phyloP scores from a whole-genome alignment of 106 monocot species.

The Phalaenopsis aphrodite region DNA sequence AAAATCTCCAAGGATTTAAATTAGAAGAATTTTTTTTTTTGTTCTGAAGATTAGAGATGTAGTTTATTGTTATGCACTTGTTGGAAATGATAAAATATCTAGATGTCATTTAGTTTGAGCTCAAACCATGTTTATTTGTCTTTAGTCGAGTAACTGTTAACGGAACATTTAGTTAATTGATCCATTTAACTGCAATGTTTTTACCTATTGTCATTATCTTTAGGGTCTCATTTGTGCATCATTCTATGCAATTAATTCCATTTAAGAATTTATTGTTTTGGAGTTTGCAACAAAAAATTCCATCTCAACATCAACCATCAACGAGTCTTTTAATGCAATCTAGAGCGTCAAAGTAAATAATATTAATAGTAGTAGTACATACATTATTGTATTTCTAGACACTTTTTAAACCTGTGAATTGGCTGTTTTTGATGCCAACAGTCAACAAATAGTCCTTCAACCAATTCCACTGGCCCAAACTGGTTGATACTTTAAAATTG shows the following conservation, averaged over 20 bases:
- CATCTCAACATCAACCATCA: no score
- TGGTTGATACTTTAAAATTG: background rate
- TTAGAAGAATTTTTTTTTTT: background rate
- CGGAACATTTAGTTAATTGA: no score
- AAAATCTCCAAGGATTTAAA: background rate
- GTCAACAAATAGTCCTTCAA: background rate
- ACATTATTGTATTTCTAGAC: background rate
- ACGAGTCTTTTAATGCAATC: no score
- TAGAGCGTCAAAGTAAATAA: no score
- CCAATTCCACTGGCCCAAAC: background rate
- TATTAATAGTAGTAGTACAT: no score
- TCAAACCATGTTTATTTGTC: background rate
- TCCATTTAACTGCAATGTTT: background rate
- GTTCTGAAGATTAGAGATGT: background rate
- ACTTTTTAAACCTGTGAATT: background rate
- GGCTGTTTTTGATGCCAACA: no score
- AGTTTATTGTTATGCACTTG: background rate
- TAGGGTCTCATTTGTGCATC: no score
- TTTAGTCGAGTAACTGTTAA: background rate
- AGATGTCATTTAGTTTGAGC: background rate
- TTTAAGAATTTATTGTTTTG: background rate
- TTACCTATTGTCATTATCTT: background rate
- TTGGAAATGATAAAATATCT: background rate
- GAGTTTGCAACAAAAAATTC: background rate
- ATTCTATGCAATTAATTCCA: no score